Base-by-base conservation (phyloP, 352 stramenopile species). In the Globisporangium canariense region DNA sequence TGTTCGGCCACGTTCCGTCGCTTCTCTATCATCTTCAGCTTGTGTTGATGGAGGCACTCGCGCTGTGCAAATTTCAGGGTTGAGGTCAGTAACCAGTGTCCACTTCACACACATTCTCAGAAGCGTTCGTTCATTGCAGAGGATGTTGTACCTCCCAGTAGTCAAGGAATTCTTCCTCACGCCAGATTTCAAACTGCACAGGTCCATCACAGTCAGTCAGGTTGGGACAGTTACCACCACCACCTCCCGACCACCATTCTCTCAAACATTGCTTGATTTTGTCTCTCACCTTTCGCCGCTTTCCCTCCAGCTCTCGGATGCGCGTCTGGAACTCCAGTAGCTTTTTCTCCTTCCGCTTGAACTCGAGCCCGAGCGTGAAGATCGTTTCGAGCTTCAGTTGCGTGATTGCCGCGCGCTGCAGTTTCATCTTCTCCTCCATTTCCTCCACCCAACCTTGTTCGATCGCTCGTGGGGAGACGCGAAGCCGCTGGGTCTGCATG, bases 391-490 rank as follows among this genome's bases (percentile, higher is more conserved):
- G 52, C 30, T 92, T 94, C 18, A 84, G 30, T 25, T 69, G 41
- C 6, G 83, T 91, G 70, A 94, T 92, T 22, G 76, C 53, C 11
- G 62, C 50, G 18, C 83, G 78, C 58, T 94, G 81, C 9, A 64
- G 30, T 8, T 82, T 76, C 69, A 91, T 87, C 58, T 91, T 91
- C 2, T 69, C 69, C 41, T 94, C 83, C 83, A 94, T 92, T 45
- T 91, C 83, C 73, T 91, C 81, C 1, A 94, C 78, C 86, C 83
- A 94, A 1, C 86, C 86, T 8, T 92, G 80, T 28, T 91, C 80
- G 34, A 94, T 92, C 3, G 86, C 86, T 10, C 86, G 77, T 1
- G 86, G 83, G 1, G 83, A 94, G 13, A 94, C 74, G 10, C 81
- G 80, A 60, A 89, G 72, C 1, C 80, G 75, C 64, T 94, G 86